A percentile compares a stretch with the other conserved stretches of the same genome.
Conservation (phyloP, 2,329 filamentous ascomycete species). For the Neofusicoccum sp. region DNA sequence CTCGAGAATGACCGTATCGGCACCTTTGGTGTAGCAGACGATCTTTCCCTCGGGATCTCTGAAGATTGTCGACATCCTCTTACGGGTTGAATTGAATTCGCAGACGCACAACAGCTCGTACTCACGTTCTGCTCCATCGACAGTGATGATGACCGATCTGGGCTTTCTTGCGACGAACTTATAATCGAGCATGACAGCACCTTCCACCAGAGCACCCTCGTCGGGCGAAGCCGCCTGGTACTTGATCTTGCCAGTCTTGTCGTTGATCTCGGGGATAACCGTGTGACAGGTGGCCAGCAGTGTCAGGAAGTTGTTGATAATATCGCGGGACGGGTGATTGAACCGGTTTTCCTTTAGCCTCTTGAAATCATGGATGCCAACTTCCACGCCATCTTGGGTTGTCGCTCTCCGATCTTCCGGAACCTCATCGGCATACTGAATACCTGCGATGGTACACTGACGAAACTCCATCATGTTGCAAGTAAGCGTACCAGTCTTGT, state of each 20-base stretch:
- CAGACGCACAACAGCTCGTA: conserved; percentile 96
- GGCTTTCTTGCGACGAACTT: conserved; percentile 90
- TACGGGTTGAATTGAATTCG: conserved; percentile 97
- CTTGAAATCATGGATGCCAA: conserved; percentile 84
- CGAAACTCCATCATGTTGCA: conserved; percentile 99
- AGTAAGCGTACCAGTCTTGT: conserved; percentile 97
- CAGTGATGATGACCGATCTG: conserved; percentile 79
- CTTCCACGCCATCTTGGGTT: conserved; percentile 73
- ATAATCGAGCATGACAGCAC: conserved; percentile 83
- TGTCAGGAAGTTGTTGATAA: conserved; percentile 81
- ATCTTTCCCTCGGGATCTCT: conserved; percentile 95
- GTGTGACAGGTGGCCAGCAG: conserved; percentile 92
- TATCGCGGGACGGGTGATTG: conserved; percentile 59
- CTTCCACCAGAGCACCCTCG: conserved; percentile 94
- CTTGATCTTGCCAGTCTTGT: conserved; percentile 78
- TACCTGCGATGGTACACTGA: conserved; percentile 87
- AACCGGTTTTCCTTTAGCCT: conserved; percentile 70
- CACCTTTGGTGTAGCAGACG: conserved; percentile 91
- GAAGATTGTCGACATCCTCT: conserved; percentile 97
- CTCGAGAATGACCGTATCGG: conserved; percentile 96
- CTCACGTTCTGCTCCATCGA: conserved; percentile 71
- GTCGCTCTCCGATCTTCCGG: conserved; percentile 86
- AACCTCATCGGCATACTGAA: conserved; percentile 91
- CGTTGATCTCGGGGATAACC: conserved; percentile 87
- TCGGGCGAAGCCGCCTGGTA: conserved; percentile 98